Base-by-base conservation (phyloP, 2,329 filamentous ascomycete genomes). In the Fusarium palustre region DNA sequence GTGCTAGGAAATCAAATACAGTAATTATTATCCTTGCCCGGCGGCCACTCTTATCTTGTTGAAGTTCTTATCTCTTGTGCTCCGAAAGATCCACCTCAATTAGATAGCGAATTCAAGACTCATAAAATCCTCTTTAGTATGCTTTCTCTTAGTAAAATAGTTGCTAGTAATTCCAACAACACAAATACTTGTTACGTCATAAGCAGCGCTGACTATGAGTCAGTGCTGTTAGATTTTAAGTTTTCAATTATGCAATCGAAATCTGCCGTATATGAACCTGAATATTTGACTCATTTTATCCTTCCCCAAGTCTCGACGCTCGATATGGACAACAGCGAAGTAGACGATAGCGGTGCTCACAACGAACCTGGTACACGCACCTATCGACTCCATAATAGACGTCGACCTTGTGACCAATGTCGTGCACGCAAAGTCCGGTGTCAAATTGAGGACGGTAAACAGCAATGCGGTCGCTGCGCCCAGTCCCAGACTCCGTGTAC, bases 241-340 rank as follows among this genome's bases (percentile, higher is more conserved):
- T n/a, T 38, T 38, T 16, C 0, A 20, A 11, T 38, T n/a, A 20
- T 38, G 18, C 5, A 20, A 20, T 7, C 18, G 1, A 38, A n/a
- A 2, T 2, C 11, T 7, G n/a, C 4, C 7, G 10, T 7, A 1
- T 7, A 5, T 6, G 5, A 7, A 38, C 5, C 11, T 38, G 10
- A n/a, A 20, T 13, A 38, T 38, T 4, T n/a, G 3, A 20, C 36
- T 11, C 6, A 8, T 38, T 38, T n/a, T 20, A 2, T 38, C 7
- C 18, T 3, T n/a, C 11, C n/a, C 2, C n/a, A 6, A 4, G 3
- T 20, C 7, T 20, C 18, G 12, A 20, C 11, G 10, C 6, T 4
- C 36, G 10, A 2, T 10, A 38, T 38, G 36, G n/a, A 38, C 3
- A 38, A 38, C 13, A 38, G 36, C n/a, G 36, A 36, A 36, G 18